Evolutionary conservation across 768 basidiomycete species (phyloP).

Genomic region (Glaciozyma antarctica): DNA sequence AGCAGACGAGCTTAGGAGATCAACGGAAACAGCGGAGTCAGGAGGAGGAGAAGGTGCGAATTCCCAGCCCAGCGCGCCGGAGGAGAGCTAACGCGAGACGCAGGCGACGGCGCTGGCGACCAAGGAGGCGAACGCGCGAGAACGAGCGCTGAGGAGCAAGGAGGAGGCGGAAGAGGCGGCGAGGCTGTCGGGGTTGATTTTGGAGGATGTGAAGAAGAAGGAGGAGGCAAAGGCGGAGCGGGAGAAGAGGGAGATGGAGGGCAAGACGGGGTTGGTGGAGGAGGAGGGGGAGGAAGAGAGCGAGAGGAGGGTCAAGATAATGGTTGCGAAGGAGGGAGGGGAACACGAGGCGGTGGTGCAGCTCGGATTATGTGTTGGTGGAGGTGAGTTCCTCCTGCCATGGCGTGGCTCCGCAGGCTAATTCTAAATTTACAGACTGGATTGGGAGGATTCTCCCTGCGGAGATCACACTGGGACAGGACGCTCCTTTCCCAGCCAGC

Average conservation of each 20-base stretch:
- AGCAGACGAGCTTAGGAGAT: constrained; percentile 17
- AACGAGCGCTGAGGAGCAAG: constrained; percentile 2
- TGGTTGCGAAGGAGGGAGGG: not conserved
- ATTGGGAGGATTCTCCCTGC: constrained; percentile 10
- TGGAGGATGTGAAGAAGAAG: constrained; percentile 26
- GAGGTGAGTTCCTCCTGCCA: constrained; percentile 2
- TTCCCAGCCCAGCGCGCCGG: not conserved
- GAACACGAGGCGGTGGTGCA: constrained; percentile 11
- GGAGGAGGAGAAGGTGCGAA: constrained; percentile 22
- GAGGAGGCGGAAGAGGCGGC: constrained; percentile 24
- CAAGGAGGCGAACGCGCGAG: constrained; percentile 5
- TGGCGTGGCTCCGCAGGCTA: not conserved
- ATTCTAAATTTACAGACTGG: constrained; percentile 12
- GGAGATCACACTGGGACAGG: not conserved
- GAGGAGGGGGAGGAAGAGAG: constrained; percentile 1
- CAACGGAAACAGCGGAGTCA: constrained; percentile 14
- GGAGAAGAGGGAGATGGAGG: constrained; percentile 19
- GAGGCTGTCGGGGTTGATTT: constrained; percentile 26
- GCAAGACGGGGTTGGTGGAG: constrained; percentile 6
- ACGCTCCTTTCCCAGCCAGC: constrained; percentile 11
- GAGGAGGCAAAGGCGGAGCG: constrained; percentile 21
- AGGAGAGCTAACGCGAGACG: not conserved
- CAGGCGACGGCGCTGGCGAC: constrained; percentile 2
- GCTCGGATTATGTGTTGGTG: constrained; percentile 4
- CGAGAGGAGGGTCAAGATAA: constrained; percentile 2